A percentile compares a stretch with the other conserved stretches of the same genome.
These are phyloP conservation scores for Coemansia asiatica DNA, from an alignment of 192 early-diverging fungal genomes.

Conservation along the genomic window DNA sequence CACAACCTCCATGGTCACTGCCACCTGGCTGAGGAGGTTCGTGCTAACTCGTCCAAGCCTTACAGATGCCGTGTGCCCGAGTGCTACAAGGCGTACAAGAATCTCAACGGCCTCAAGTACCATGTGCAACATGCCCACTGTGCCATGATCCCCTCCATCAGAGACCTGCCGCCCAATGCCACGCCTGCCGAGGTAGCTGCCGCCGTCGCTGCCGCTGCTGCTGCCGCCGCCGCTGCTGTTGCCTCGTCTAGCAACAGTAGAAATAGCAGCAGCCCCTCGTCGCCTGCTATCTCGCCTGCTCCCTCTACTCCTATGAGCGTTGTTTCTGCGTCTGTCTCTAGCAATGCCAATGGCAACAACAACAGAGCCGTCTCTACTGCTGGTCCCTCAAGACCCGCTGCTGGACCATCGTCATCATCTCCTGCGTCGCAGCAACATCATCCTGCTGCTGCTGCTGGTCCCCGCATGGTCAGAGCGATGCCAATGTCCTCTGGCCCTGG, in stretches of 20 bases:
- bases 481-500: not conserved
- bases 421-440: no score
- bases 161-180: conserved; percentile 53
- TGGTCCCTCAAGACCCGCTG: not conserved
- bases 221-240: conserved; percentile 44
- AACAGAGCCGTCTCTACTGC: not conserved
- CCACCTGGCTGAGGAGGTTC: conserved; percentile 60
- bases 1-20: conserved; percentile 96
- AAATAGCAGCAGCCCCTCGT: conserved; percentile 6
- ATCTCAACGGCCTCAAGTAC: conserved; percentile 94
- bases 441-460: not conserved
- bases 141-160: conserved; percentile 53
- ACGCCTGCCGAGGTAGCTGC: conserved; percentile 61
- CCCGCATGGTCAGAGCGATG: not conserved
- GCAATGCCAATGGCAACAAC: not conserved
- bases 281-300: conserved; percentile 19
- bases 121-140: conserved; percentile 89
- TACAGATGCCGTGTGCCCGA: conserved; percentile 75
- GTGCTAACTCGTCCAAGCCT: conserved; percentile 61
- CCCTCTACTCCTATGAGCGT: conserved; percentile 12
- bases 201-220: conserved; percentile 62
- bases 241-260: conserved; percentile 6
- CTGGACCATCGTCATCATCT: not conserved
- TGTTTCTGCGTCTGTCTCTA: no score
- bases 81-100: conserved; percentile 96